Evolutionary conservation across 2,329 filamentous ascomycete genomes (phyloP).

Genomic region (Colletotrichum spinosum): DNA sequence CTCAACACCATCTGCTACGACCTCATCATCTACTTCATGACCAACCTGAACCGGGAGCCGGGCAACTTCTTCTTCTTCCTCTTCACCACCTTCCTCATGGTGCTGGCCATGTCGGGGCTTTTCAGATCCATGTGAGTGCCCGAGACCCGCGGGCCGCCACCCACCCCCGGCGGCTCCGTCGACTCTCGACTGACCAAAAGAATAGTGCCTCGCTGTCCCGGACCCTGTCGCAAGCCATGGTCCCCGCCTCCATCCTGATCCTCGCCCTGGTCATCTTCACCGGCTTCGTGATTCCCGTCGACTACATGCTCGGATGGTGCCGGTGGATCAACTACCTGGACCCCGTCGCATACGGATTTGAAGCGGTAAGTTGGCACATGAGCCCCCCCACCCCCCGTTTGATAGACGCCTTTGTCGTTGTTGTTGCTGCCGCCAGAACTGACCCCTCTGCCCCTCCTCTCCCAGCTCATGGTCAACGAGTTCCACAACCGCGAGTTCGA

Average conservation of each 20-base stretch:
- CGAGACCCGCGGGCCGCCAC: too few species aligned
- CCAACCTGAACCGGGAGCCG: constrained; percentile 66
- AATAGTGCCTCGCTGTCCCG: constrained; percentile 56
- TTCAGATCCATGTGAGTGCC: constrained; percentile 56
- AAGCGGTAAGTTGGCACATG: constrained; percentile 59
- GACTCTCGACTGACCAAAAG: too few species aligned
- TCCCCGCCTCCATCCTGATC: constrained; percentile 63
- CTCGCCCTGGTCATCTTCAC: constrained; percentile 68
- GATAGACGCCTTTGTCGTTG: not conserved
- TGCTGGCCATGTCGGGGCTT: constrained; percentile 50
- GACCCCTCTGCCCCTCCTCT: not conserved
- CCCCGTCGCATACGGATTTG: constrained; percentile 69
- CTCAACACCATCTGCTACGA: constrained; percentile 69
- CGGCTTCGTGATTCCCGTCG: constrained; percentile 59
- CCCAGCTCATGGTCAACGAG: constrained; percentile 67
- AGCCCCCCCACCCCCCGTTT: too few species aligned
- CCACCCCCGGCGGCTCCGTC: too few species aligned
- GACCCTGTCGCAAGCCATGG: constrained; percentile 64
- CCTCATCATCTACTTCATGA: constrained; percentile 73
- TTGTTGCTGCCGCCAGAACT: not conserved
- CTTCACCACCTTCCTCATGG: constrained; percentile 59
- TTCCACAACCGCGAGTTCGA: constrained; percentile 62
- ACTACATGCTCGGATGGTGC: constrained; percentile 53
- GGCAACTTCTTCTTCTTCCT: constrained; percentile 66
- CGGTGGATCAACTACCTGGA: constrained; percentile 71